Conservation (phyloP, 306 rosid species). For the Ammopiptanthus mongolicus region DNA sequence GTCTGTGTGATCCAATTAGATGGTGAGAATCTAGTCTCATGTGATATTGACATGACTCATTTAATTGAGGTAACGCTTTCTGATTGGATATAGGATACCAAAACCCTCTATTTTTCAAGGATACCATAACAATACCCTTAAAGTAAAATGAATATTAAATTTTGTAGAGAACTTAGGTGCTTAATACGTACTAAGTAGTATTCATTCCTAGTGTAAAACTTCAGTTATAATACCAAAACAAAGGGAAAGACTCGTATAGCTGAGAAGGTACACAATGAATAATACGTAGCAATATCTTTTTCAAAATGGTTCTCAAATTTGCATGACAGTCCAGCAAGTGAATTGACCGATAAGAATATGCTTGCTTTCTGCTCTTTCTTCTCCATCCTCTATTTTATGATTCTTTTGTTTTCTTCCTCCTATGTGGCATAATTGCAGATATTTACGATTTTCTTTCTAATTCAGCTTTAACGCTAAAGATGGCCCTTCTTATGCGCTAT, state of each 20-base stretch:
- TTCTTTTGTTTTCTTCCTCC: conserved; percentile 17
- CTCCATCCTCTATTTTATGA: background rate
- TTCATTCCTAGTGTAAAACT: no score
- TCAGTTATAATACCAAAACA: background rate
- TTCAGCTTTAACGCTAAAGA: background rate
- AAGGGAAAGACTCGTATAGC: background rate
- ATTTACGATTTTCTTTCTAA: background rate
- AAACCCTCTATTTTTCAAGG: no score
- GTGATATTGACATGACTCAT: no score
- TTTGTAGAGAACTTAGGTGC: background rate
- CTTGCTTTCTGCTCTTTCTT: background rate
- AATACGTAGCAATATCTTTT: no score
- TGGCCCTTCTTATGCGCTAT: background rate
- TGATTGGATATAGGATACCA: no score
- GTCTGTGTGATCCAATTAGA: no score
- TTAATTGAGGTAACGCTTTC: no score
- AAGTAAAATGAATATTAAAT: background rate
- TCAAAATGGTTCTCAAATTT: background rate
- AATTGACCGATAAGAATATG: conserved; percentile 18
- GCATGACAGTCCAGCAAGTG: conserved; percentile 1
- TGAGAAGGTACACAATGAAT: no score
- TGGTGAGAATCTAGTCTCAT: no score
- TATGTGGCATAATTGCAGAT: background rate
- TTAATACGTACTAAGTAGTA: no score
- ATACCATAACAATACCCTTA: no score